Base-by-base conservation (phyloP, 1,139 yeast genomes). In the Yamadazyma membranifaciens region DNA sequence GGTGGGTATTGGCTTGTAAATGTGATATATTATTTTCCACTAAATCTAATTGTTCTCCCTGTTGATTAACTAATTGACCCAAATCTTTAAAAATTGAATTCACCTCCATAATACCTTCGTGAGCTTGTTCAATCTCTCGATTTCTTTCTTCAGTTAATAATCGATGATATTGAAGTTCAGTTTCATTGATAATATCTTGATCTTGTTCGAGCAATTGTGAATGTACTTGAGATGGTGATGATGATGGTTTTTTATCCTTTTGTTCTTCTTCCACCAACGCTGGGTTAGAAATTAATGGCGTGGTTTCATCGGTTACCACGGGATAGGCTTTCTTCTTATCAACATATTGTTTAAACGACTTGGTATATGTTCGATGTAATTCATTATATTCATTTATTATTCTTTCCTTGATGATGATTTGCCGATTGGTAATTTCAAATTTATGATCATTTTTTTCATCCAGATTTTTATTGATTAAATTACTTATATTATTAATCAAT, bases 51-150 rank as follows among this genome's bases (percentile, higher is more conserved):
- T 86, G 91, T 31, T 78, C 82, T 4, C 96, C 96, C 57, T 89
- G 97, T 56, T 87, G 92, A 40, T 75, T 72, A 1, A 89, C 94
- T 50, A 89, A 63, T 32, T 80, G 75, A 12, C 89, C 89, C 46
- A 89, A 63, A 52, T 88, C 96, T 49, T 82, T 81, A 60, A 88
- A 89, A 2, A 89, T 88, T 6, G 89, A 74, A 56, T 89, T 88
- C 36, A 89, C 88, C 52, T 89, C 96, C 45, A 74, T 74, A 6
- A 89, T 87, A 0, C 96, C 95, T 38, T 80, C 78, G 33, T 85
- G 80, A 6, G 89, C 85, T 46, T 78, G 81, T 29, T 73, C 72
- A 24, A 89, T 85, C 46, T 87, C 95, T 17, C 78, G 64, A 45
- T 85, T 83, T 43, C 96, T 65, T 54, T 87, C 92, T 45, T 82